Base-by-base conservation (phyloP, 179 eudicot genomes). In the Beta corolliflora region DNA sequence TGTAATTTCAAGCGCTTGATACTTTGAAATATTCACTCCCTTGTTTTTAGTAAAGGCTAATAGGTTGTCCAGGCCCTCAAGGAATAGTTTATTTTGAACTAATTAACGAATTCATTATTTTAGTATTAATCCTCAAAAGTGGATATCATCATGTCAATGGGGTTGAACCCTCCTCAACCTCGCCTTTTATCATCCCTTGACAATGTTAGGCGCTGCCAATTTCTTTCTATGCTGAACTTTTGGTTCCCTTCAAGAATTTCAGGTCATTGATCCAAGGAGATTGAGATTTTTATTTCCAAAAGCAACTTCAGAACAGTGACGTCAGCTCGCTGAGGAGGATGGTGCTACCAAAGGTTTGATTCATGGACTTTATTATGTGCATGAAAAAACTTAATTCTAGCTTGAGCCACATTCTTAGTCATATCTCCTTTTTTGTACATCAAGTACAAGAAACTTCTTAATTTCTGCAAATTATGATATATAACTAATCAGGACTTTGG, bases 251-350 rank as follows among this genome's bases (percentile, higher is more conserved):
- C 61, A 7, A 46, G 31, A 74, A 23, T 80, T 84, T 81, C 87
- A 93, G 94, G 92, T 74, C 48, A 83, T 89, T 81, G 91, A 91
- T 83, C 88, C 79, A 12, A 65, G 88, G 77, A 90, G 89, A 82
- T 79, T 95, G 77, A 81, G 79, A 78, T 94, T 87, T 84, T 92
- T 95, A 64, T 94, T 95, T 83, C n/a, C 86, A 89, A 78, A 95
- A 95, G 88, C 89, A 90, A 86, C 99, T 95, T 70, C 92, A 90
- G 78, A 90, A 88, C 78, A 95, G 98, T 74, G 99, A 95, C 78
- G 98, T 95, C 7, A 84, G 91, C 45, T 69, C 89, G 45, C 89
- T 95, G 60, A 87, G 93, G 81, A 87, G 99, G 83, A 94, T 92
- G 88, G 85, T 95, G 48, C 88, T 95, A n/a, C 99, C 99, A 44